Evolutionary conservation across 2,329 filamentous ascomycete genomes (phyloP).

Genomic region (Bipolaris sorokiniana): DNA sequence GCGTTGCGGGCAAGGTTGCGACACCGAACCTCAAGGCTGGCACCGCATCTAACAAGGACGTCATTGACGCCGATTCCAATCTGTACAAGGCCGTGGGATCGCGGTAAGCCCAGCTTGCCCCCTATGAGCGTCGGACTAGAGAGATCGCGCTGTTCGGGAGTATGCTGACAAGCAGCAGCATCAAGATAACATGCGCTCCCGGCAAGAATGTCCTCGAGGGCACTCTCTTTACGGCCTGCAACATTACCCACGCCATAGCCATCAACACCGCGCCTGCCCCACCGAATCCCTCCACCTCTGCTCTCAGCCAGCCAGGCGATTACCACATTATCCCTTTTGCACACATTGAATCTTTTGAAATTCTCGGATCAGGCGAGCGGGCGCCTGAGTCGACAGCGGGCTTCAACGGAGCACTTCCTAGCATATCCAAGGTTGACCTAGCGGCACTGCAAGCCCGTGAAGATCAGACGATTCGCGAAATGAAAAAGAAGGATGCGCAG

Average conservation of each 20-base stretch:
- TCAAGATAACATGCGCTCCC: conserved; percentile 63
- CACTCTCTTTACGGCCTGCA: conserved; percentile 66
- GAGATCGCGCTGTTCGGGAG: not conserved
- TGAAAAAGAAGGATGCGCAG: conserved; percentile 64
- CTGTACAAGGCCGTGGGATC: conserved; percentile 67
- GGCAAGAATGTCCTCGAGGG: conserved; percentile 63
- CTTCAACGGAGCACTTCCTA: conserved; percentile 53
- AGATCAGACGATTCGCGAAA: conserved; percentile 60
- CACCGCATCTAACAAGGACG: conserved; percentile 50
- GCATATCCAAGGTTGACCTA: conserved; percentile 60
- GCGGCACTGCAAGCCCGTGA: conserved; percentile 62
- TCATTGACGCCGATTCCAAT: conserved; percentile 59
- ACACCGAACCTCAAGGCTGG: conserved; percentile 55
- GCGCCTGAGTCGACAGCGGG: conserved; percentile 47
- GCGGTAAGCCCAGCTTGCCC: conserved; percentile 55
- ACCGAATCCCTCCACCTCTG: conserved; percentile 50
- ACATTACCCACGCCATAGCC: conserved; percentile 65
- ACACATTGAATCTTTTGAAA: conserved; percentile 63
- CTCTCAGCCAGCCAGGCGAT: conserved; percentile 55
- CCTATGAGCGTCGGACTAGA: not conserved
- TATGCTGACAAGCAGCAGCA: conserved; percentile 49
- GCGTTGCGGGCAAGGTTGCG: conserved; percentile 60
- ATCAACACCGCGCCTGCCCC: conserved; percentile 61
- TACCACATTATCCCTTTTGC: conserved; percentile 67
- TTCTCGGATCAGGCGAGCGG: conserved; percentile 52